These are phyloP conservation scores for Agrocybe pediades DNA, from an alignment of 768 basidiomycete species.

Conservation along the genomic window DNA sequence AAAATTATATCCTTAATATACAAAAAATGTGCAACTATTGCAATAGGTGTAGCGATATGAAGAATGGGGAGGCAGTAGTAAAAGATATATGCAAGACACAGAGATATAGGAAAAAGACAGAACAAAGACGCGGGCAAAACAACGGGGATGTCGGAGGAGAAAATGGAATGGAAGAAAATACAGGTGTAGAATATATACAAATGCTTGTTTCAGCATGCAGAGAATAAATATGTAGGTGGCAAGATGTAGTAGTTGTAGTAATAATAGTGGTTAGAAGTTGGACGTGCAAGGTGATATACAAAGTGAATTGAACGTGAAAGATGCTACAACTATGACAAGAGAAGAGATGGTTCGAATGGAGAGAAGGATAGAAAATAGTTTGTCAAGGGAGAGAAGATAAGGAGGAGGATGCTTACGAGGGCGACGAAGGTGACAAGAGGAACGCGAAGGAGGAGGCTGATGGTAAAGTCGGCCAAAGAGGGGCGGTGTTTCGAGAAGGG, in stretches of 20 bases:
- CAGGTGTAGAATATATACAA: background rate
- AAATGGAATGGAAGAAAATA: too few relatives aligned
- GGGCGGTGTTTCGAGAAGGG: background rate
- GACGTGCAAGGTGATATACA: background rate
- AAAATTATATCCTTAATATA: background rate
- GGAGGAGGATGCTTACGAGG: background rate
- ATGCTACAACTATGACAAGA: background rate
- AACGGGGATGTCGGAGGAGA: too few relatives aligned
- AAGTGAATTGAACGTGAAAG: background rate
- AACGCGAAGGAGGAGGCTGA: background rate
- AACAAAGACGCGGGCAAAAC: too few relatives aligned
- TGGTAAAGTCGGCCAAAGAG: too few relatives aligned
- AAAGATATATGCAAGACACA: background rate
- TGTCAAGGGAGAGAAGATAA: background rate
- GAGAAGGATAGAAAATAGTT: background rate
- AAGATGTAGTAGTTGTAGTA: background rate
- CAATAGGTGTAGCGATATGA: background rate
- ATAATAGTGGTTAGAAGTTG: too few relatives aligned
- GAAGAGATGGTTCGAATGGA: background rate
- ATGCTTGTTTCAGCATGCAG: background rate
- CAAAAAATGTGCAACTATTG: background rate
- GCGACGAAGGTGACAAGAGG: background rate
- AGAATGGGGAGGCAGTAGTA: too few relatives aligned
- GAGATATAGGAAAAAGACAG: background rate
- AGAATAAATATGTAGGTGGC: background rate